Evolutionary conservation across 2,329 filamentous ascomycete genomes (phyloP).

Genomic region (Phoma sp.): DNA sequence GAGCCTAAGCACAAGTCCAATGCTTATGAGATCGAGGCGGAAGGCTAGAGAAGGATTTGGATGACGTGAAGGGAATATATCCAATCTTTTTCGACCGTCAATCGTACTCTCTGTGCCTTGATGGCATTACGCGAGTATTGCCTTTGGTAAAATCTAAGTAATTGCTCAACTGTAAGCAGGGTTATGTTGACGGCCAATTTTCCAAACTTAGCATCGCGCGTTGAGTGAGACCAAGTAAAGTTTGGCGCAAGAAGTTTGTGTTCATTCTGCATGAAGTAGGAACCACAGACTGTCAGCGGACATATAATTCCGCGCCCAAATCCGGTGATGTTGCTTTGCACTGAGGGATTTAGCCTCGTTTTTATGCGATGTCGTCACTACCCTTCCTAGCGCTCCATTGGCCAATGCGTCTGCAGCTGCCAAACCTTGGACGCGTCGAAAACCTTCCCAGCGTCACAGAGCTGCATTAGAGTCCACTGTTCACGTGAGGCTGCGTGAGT

Average conservation of each 20-base stretch:
- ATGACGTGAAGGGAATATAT: not conserved
- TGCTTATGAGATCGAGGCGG: conserved; percentile 76
- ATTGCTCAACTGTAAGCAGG: too few species aligned
- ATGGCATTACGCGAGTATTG: too few species aligned
- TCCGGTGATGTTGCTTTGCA: not conserved
- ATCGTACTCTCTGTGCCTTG: too few species aligned
- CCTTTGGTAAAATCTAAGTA: too few species aligned
- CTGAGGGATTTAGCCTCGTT: conserved; percentile 3
- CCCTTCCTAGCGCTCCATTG: not conserved
- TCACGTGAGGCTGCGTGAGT: not conserved
- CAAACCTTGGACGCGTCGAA: conserved; percentile 15
- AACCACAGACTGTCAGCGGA: too few species aligned
- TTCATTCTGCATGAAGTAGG: too few species aligned
- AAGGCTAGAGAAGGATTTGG: conserved; percentile 32
- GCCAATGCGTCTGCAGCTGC: not conserved
- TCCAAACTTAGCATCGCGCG: too few species aligned
- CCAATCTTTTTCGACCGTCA: too few species aligned
- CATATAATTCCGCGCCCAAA: not conserved
- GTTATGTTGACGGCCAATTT: too few species aligned
- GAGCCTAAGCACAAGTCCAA: conserved; percentile 98
- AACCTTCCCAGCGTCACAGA: conserved; percentile 6
- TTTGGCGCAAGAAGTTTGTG: too few species aligned
- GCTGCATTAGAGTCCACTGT: conserved; percentile 3
- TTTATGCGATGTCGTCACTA: conserved; percentile 17
- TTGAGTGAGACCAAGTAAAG: too few species aligned